A percentile compares a stretch with the other conserved stretches of the same genome.
These are phyloP conservation scores for Malassezia furfur DNA, from an alignment of 1,284 basidiomycete species.

Conservation along the genomic window DNA sequence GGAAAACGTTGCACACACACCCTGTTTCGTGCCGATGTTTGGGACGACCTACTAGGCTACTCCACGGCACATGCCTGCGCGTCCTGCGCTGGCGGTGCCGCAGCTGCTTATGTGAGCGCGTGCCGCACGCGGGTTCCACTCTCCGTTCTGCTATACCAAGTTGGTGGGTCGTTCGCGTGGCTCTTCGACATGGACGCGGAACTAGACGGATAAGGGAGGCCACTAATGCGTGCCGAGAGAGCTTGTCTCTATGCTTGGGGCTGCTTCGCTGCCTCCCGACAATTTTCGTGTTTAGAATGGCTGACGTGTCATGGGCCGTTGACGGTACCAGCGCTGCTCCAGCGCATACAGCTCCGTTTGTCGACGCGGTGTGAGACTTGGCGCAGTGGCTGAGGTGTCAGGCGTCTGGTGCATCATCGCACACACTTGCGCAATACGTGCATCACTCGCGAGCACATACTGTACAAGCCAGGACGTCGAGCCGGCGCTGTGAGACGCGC, in stretches of 20 bases:
- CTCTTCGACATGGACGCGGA: conserved; percentile 18
- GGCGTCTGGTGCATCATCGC: neutral
- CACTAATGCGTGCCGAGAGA: conserved; percentile 18
- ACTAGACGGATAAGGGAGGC: conserved; percentile 12
- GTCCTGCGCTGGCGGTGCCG: conserved; percentile 16
- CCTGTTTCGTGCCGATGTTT: neutral
- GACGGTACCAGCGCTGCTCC: conserved; percentile 10
- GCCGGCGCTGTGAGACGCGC: too few relatives aligned
- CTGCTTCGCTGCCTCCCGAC: conserved; percentile 19
- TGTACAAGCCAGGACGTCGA: too few relatives aligned
- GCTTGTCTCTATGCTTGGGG: conserved; percentile 6
- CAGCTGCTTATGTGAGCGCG: conserved; percentile 17
- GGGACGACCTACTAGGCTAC: conserved; percentile 6
- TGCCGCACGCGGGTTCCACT: neutral
- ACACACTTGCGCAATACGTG: neutral
- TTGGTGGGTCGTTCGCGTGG: conserved; percentile 12
- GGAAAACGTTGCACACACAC: conserved; percentile 10
- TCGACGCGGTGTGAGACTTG: neutral
- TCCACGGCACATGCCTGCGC: neutral
- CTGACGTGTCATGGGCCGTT: neutral
- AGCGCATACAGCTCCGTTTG: neutral
- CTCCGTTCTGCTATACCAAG: conserved; percentile 18
- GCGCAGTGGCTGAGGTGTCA: neutral
- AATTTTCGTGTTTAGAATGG: neutral
- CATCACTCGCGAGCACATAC: neutral